Conservation (phyloP, 768 basidiomycete species). For the Macrocybe gigantea region DNA sequence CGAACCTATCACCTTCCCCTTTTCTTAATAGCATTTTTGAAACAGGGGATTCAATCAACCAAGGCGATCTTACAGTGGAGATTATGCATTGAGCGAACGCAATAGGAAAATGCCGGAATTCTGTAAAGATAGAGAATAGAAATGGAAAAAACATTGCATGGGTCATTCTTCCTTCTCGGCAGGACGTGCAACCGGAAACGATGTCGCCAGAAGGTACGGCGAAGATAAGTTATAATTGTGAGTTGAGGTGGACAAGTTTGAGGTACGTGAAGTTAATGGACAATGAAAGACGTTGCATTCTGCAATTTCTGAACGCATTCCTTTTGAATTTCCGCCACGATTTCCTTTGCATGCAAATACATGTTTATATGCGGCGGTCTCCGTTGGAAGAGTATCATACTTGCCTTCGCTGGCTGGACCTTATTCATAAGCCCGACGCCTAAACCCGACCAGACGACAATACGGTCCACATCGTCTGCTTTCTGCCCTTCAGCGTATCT, state of each 20-base stretch:
- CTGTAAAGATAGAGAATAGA: no score
- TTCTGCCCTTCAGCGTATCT: constrained; percentile 41
- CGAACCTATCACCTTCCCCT: constrained; percentile 1
- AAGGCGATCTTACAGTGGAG: constrained; percentile 88
- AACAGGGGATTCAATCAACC: constrained; percentile 87
- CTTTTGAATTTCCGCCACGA: constrained; percentile 45
- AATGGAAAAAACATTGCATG: no score
- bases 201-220: no score
- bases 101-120: not conserved
- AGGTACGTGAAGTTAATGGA: not conserved
- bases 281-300: constrained; percentile 15
- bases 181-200: no score
- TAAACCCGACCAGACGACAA: constrained; percentile 65
- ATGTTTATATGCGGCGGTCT: no score
- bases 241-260: not conserved
- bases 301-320: constrained; percentile 35
- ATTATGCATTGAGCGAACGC: constrained; percentile 45
- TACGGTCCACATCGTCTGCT: constrained; percentile 40
- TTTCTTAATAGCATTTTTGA: constrained; percentile 2
- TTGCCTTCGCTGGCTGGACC: constrained; percentile 33
- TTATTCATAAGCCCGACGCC: constrained; percentile 53
- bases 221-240: no score
- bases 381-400: constrained; percentile 1
- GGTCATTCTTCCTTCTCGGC: no score
- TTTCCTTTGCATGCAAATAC: constrained; percentile 30